phyloP scores from a whole-genome alignment of 2,329 filamentous ascomycete species.

The Magnaporthiopsis rhizophila region DNA sequence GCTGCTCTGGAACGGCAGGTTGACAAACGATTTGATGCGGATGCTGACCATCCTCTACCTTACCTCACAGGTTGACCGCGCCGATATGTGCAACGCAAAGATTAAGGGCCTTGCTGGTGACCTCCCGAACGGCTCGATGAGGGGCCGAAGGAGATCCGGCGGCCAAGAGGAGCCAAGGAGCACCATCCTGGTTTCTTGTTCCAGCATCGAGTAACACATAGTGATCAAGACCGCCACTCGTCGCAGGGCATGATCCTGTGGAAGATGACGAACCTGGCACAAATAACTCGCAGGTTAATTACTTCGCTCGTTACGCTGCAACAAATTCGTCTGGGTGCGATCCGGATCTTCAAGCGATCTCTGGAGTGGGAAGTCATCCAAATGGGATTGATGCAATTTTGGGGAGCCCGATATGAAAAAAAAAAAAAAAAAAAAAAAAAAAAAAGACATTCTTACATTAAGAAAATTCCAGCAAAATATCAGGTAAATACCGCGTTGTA shows the following conservation, averaged over 20 bases:
- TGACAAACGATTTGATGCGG: slow-evolving; percentile 19
- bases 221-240: neutral
- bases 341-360: too few relatives aligned
- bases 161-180: neutral
- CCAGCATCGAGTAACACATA: neutral
- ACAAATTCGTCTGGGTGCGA: neutral
- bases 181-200: neutral
- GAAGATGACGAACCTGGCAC: neutral
- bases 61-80: slow-evolving; percentile 47
- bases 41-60: slow-evolving; percentile 51
- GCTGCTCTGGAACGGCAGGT: too few relatives aligned
- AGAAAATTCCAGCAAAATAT: neutral
- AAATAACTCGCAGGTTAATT: neutral
- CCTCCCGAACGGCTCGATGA: slow-evolving; percentile 6
- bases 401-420: too few relatives aligned
- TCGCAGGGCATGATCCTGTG: neutral
- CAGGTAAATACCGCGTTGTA: neutral
- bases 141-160: too few relatives aligned
- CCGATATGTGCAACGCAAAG: slow-evolving; percentile 45
- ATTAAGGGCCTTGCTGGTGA: slow-evolving; percentile 29
- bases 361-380: too few relatives aligned
- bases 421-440: too few relatives aligned
- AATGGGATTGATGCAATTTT: too few relatives aligned
- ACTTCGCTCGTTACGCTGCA: neutral
- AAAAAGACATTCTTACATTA: fast-evolving